phyloP scores from a whole-genome alignment of 1,284 basidiomycete genomes.

The Golubevia pallescens region DNA sequence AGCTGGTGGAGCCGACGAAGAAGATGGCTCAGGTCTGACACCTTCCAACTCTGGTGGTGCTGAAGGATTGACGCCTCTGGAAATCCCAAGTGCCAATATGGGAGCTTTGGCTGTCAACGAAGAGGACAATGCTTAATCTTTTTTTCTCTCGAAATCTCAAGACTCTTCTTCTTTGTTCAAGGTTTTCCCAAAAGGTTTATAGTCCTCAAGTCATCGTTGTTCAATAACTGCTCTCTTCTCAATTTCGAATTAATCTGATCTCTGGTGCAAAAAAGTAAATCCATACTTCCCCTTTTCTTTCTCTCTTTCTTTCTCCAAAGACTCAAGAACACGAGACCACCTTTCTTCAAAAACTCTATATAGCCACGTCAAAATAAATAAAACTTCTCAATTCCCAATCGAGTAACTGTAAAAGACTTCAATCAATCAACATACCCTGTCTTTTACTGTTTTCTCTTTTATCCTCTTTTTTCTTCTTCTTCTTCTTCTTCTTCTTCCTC shows the following conservation, averaged over 20 bases:
- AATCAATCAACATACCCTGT: not conserved
- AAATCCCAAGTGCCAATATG: not conserved
- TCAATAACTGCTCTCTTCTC: not conserved
- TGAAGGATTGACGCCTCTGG: not conserved
- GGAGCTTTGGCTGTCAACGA: not conserved
- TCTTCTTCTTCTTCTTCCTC: not conserved
- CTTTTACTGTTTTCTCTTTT: not conserved
- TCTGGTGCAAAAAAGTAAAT: not conserved
- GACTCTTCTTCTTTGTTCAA: too few relatives aligned
- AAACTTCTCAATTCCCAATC: not conserved
- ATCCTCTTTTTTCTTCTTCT: not conserved
- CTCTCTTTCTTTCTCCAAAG: not conserved
- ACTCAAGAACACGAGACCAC: not conserved
- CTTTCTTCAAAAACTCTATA: not conserved
- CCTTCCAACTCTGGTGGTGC: not conserved
- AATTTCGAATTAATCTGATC: not conserved
- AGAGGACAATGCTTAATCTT: conserved; percentile 1
- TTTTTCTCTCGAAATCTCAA: too few relatives aligned
- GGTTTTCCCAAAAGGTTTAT: too few relatives aligned
- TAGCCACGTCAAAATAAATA: not conserved
- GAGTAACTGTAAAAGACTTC: not conserved
- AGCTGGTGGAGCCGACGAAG: not conserved
- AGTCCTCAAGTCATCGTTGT: too few relatives aligned
- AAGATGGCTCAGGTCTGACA: not conserved
- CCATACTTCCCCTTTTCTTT: too few relatives aligned